Conservation (phyloP, 129 eudicot genomes). For the Helichrysum umbraculigerum region DNA sequence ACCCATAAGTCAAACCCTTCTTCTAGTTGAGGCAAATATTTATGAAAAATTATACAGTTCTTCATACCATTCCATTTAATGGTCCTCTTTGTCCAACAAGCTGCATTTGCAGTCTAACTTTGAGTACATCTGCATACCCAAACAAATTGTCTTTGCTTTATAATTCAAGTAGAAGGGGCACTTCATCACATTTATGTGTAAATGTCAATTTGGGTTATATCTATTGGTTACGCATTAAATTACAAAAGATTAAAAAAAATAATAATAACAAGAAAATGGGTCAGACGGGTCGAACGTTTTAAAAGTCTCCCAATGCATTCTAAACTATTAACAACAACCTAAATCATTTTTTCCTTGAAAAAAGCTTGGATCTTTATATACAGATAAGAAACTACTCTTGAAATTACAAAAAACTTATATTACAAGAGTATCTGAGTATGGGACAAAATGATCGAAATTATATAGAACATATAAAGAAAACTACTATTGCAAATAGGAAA, state of each 20-base stretch:
- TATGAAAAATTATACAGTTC: constrained; percentile 12
- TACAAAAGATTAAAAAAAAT: too few relatives aligned
- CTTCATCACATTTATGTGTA: not conserved
- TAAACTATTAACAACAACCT: not conserved
- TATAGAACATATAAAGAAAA: not conserved
- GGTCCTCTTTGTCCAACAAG: constrained; percentile 94
- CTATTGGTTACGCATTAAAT: too few relatives aligned
- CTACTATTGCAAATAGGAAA: not conserved
- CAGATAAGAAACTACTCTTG: too few relatives aligned
- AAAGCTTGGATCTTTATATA: not conserved
- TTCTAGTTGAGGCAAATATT: constrained; percentile 9
- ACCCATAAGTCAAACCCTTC: constrained; percentile 2
- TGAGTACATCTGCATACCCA: constrained; percentile 83
- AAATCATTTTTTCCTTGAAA: not conserved
- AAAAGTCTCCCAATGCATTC: not conserved
- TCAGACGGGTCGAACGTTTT: not conserved
- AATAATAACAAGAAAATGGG: not conserved
- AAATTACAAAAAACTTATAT: too few relatives aligned
- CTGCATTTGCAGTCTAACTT: constrained; percentile 98
- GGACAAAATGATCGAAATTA: too few relatives aligned
- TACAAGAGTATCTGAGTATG: too few relatives aligned
- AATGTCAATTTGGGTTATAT: not conserved
- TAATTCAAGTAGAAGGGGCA: not conserved
- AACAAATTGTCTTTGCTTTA: constrained; percentile 14
- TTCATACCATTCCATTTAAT: constrained; percentile 77